Conservation (phyloP, 345 rosid genomes). For the rapeseed (Brassica napus) region Da-Ae NC_063446.1:5893501-5894000, state of each 20-base stretch:
- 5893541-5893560: background rate
- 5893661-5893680: background rate
- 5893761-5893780: background rate
- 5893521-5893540: background rate
- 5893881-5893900: constrained; percentile 19
- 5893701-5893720: background rate
- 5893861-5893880: constrained; percentile 15
- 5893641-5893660: background rate
- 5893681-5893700: no score
- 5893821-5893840: background rate
- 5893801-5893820: constrained; percentile 11
- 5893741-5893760: background rate
- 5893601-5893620: constrained; percentile 1
- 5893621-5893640: background rate
- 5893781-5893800: background rate
- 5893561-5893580: constrained; percentile 4
- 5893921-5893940: constrained; percentile 15
- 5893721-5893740: background rate
- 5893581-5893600: background rate
- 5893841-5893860: background rate
- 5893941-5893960: constrained; percentile 4
- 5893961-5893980: constrained; percentile 15
- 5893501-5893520: background rate
- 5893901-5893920: background rate
- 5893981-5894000: constrained; percentile 15